Conservation (phyloP, 768 basidiomycete species). For the Calocybe indica region DNA sequence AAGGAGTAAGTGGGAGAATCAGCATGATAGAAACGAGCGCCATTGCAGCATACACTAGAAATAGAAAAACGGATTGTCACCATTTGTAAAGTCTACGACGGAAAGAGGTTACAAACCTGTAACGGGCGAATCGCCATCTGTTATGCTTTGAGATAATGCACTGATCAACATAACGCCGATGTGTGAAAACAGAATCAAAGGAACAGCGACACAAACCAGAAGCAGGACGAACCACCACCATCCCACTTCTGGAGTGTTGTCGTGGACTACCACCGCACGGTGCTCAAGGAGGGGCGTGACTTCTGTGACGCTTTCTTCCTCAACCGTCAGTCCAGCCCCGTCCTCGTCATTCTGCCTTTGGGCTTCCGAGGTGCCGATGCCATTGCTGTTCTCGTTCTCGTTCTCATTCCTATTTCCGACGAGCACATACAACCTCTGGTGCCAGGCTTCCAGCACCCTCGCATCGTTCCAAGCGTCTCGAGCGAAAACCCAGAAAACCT, state of each 20-base stretch:
- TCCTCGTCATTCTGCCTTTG: too few relatives aligned
- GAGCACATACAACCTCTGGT: too few relatives aligned
- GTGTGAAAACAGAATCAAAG: slow-evolving; percentile 48
- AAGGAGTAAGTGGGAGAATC: slow-evolving; percentile 59
- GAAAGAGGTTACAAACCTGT: slow-evolving; percentile 15
- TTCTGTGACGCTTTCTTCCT: too few relatives aligned
- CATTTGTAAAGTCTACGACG: not conserved
- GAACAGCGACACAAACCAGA: slow-evolving; percentile 45
- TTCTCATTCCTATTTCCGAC: too few relatives aligned
- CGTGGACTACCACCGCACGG: not conserved
- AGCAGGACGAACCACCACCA: slow-evolving; percentile 58
- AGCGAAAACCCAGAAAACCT: too few relatives aligned
- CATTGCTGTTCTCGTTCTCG: too few relatives aligned
- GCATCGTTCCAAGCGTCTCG: too few relatives aligned
- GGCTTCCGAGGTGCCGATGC: too few relatives aligned
- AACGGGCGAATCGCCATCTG: slow-evolving; percentile 49
- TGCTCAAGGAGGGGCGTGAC: not conserved
- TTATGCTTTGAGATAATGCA: slow-evolving; percentile 49
- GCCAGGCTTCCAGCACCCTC: too few relatives aligned
- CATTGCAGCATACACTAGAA: slow-evolving; percentile 43
- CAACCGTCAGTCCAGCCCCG: too few relatives aligned
- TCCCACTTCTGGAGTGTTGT: slow-evolving; percentile 11
- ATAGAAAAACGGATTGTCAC: slow-evolving; percentile 14
- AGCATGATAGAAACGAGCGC: slow-evolving; percentile 44
- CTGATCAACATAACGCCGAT: slow-evolving; percentile 40